phyloP scores from a whole-genome alignment of 441 rosid genomes.

The Arabidopsis hybrid region DNA sequence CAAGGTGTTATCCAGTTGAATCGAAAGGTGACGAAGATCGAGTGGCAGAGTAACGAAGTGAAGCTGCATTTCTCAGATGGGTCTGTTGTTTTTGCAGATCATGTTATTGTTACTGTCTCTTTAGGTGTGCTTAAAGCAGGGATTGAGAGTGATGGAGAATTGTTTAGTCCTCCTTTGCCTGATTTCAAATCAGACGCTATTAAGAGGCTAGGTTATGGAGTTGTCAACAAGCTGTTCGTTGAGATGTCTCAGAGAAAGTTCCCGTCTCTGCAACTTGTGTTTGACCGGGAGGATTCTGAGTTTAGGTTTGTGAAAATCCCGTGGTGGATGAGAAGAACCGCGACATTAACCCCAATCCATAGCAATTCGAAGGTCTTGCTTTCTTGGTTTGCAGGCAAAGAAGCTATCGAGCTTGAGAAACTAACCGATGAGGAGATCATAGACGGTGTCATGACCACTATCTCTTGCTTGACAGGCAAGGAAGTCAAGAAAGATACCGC shows the following conservation, averaged over 20 bases:
- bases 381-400: conserved; percentile 97
- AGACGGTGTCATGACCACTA: conserved; percentile 66
- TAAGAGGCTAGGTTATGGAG: conserved; percentile 84
- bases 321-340: conserved; percentile 95
- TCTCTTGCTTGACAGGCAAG: conserved; percentile 57
- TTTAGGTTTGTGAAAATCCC: conserved; percentile 68
- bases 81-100: conserved; percentile 80
- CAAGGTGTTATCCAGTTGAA: conserved; percentile 71
- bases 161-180: conserved; percentile 86
- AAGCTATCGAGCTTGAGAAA: conserved; percentile 84
- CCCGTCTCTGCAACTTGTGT: conserved; percentile 81
- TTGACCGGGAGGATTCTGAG: conserved; percentile 62
- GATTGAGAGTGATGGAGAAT: conserved; percentile 50
- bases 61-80: conserved; percentile 87
- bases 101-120: conserved; percentile 89
- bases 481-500: conserved; percentile 36
- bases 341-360: conserved; percentile 76
- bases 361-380: conserved; percentile 71
- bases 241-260: conserved; percentile 51
- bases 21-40: conserved; percentile 70
- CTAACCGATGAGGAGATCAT: conserved; percentile 75
- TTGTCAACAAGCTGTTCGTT: conserved; percentile 88
- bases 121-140: conserved; percentile 91
- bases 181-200: conserved; percentile 79
- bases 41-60: conserved; percentile 70